Evolutionary conservation across 2,329 filamentous ascomycete species (phyloP).

Genomic region (Madurella mycetomatis): DNA sequence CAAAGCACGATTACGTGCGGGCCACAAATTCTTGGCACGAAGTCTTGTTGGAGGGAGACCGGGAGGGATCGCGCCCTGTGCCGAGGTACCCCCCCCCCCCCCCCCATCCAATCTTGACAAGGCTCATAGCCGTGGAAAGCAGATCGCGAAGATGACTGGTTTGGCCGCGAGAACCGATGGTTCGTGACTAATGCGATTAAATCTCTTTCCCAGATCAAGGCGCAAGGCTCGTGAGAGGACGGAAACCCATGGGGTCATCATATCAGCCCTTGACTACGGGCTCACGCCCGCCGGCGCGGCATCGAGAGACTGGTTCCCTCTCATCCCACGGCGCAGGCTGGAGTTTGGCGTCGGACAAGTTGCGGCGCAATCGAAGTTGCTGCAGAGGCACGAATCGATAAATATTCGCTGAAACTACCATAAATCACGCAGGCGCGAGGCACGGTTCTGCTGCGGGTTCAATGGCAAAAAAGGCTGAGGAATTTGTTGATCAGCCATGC

Average conservation of each 20-base stretch:
- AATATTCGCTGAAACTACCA: not conserved
- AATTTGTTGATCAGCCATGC: slow-evolving; percentile 2
- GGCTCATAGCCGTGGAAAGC: not conserved
- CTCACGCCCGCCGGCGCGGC: too few relatives aligned
- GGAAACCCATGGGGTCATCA: too few relatives aligned
- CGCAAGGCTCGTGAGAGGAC: not conserved
- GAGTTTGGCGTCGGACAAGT: slow-evolving; percentile 7
- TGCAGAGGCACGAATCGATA: slow-evolving; percentile 2
- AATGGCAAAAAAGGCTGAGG: not conserved
- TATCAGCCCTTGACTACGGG: too few relatives aligned
- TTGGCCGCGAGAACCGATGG: not conserved
- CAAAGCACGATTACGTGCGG: not conserved
- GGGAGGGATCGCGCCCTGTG: not conserved
- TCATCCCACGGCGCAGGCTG: not conserved
- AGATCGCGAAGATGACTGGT: slow-evolving; percentile 1
- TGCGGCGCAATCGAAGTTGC: slow-evolving; percentile 6
- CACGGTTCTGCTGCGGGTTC: not conserved
- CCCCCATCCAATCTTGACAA: not conserved
- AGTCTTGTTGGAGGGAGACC: not conserved
- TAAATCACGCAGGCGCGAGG: not conserved
- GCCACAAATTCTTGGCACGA: not conserved
- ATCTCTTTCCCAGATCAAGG: not conserved
- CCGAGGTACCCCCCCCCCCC: slow-evolving; percentile 2
- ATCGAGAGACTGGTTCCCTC: too few relatives aligned
- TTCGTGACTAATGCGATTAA: not conserved